Evolutionary conservation across 176 grass and related monocot genomes (phyloP), one percentile per base, ranked within the genome.

Genomic region (Carex kokanica): DNA sequence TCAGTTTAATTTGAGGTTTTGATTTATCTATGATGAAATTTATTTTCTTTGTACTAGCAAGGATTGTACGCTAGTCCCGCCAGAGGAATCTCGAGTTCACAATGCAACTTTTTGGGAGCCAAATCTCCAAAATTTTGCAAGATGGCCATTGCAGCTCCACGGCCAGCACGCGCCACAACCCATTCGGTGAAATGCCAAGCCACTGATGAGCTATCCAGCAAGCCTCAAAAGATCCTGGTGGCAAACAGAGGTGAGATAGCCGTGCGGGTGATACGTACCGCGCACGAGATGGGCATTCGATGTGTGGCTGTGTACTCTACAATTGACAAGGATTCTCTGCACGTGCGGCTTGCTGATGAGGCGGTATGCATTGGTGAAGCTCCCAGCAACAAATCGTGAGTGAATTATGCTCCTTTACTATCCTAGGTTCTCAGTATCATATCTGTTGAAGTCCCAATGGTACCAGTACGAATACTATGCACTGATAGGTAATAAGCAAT

Each of bases 241-340:
- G 88, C 88, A 29, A 90, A 90, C 64, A 85, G 87, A 78, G 87
- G 87, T 57, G 87, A 90, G 83, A 90, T 90, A 52, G 84, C 88
- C 8, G 88, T 90, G 54, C 85, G 84, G n/a, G 88, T 90, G 80
- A 90, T 90, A 51, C 88, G 84, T 70, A 90, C 88, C 49, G 88
- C 88, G 64, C 84, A 90, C 57, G 88, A 90, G 62, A 90, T 90
- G 88, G 88, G 88, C 2, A 90, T 90, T 18, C 72, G 79, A 3
- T 90, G 88, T 80, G 88, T 86, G 34, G 88, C 84, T 29, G 88
- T 90, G 55, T 79, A 90, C 64, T 90, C 88, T 5, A 90, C 88
- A 79, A 90, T 90, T 64, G 88, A 90, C 62, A 65, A 63, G 55
- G 88, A 90, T 80, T 85, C 85, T 64, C 81, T 90, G 83, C 88